These are phyloP conservation scores for Coleophoma eucalyptorum DNA, from an alignment of 2,329 filamentous ascomycete genomes.

Conservation along the genomic window DNA sequence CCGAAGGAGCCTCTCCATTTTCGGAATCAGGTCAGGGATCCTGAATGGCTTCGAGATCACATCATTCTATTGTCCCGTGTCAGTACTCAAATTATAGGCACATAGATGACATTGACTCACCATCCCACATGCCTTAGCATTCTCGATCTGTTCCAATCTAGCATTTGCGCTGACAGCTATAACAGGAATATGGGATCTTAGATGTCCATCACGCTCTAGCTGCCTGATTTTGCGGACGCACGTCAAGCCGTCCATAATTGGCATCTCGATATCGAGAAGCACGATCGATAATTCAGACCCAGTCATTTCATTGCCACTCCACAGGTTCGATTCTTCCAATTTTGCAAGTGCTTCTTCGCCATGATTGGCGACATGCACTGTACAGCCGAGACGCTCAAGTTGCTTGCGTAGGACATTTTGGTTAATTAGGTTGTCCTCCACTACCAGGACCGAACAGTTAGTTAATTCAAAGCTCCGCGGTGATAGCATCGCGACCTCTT, in stretches of 20 bases:
- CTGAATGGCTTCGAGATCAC: constrained; percentile 76
- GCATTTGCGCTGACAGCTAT: constrained; percentile 45
- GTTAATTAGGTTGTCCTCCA: constrained; percentile 65
- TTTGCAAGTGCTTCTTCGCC: constrained; percentile 57
- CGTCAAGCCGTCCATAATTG: constrained; percentile 42
- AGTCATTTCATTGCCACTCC: constrained; percentile 34
- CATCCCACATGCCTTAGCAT: constrained; percentile 44
- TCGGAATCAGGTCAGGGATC: constrained; percentile 61
- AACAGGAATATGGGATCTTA: constrained; percentile 46
- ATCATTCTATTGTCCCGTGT: constrained; percentile 46
- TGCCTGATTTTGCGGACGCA: constrained; percentile 36
- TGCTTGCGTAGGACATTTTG: constrained; percentile 61
- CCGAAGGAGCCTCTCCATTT: constrained; percentile 41
- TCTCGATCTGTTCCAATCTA: constrained; percentile 34
- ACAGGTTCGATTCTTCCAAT: constrained; percentile 50
- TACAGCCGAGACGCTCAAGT: constrained; percentile 53
- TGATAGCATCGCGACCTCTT: not conserved
- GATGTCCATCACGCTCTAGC: constrained; percentile 29
- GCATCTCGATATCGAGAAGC: constrained; percentile 46
- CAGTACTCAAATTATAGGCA: constrained; percentile 2
- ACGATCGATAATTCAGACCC: constrained; percentile 51
- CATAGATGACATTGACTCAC: constrained; percentile 37
- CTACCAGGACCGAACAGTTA: constrained; percentile 45
- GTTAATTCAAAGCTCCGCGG: not conserved
- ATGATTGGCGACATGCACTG: constrained; percentile 59